These are phyloP conservation scores for Neopestalotiopsis rosae DNA, from an alignment of 2,329 filamentous ascomycete species.

Conservation along the genomic window DNA sequence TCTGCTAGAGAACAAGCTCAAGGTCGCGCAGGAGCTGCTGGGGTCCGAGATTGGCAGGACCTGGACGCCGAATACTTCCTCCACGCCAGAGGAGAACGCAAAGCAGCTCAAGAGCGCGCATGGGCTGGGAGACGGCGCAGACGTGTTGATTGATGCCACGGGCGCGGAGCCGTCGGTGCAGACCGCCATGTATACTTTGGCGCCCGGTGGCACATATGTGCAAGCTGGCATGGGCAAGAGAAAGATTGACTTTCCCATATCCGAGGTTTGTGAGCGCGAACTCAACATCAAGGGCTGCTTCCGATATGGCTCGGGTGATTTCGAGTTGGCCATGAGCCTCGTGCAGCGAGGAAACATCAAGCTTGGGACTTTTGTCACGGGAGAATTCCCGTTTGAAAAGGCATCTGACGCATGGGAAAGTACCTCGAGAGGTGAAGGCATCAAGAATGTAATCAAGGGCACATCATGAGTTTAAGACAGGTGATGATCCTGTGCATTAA, in stretches of 20 bases:
- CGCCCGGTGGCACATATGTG: conserved; percentile 76
- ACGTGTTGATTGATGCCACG: conserved; percentile 80
- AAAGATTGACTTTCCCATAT: conserved; percentile 90
- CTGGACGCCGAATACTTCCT: conserved; percentile 46
- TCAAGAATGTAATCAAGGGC: conserved; percentile 72
- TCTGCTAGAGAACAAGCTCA: conserved; percentile 78
- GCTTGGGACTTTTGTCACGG: conserved; percentile 82
- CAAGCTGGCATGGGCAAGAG: conserved; percentile 90
- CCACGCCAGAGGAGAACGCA: conserved; percentile 75
- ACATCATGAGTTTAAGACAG: conserved; percentile 38
- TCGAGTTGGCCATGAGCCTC: conserved; percentile 80
- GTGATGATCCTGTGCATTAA: neutral
- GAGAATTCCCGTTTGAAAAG: conserved; percentile 77
- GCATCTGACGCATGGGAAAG: conserved; percentile 88
- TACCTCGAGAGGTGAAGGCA: conserved; percentile 81
- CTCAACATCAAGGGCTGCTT: conserved; percentile 86
- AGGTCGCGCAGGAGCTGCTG: conserved; percentile 76
- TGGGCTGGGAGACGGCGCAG: conserved; percentile 70
- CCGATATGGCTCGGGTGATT: conserved; percentile 88
- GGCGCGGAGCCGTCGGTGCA: conserved; percentile 82
- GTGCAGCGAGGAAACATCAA: conserved; percentile 75
- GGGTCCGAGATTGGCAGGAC: conserved; percentile 75
- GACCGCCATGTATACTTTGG: conserved; percentile 72
- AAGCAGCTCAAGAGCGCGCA: conserved; percentile 66
- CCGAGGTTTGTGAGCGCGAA: conserved; percentile 88